Evolutionary conservation across 1,139 yeast genomes (phyloP), one percentile per base, ranked within the genome.

Genomic region (Taphrina pruni): DNA sequence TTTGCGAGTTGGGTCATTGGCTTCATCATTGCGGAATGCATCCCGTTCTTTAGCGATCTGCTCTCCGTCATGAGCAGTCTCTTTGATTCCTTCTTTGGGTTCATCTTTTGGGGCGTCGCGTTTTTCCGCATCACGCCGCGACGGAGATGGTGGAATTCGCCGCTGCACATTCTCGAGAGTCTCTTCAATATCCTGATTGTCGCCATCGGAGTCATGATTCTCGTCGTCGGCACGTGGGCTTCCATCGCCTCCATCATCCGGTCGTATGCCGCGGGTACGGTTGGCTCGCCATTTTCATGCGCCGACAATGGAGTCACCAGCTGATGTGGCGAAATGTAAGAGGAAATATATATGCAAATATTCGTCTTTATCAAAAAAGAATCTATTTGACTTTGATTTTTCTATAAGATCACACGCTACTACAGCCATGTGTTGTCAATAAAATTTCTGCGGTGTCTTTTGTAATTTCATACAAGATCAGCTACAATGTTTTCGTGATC

Each of bases 21-120:
- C 9, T 86, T 85, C 72, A 77, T 86, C 32, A 80, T 86, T 74
- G 88, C 88, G 1, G 87, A 86, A 74, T 88, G 85, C 43, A 85
- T 86, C 74, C 89, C 89, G 14, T 86, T 86, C 76, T 86, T 86
- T 76, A 81, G 85, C 41, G 88, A 85, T 74, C 77, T 86, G 73
- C 79, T 86, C 60, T 81, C 87, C 6, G 78, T 86, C 74, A 85
- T 86, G 88, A 83, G 85, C n/a, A 85, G 88, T 2, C 78, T 86
- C 66, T 86, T 86, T 74, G 88, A 85, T 75, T 84, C 88, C 75
- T 86, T 87, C 86, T 86, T 86, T 74, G 88, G 88, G 0, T 86
- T 84, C 74, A 84, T 86, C 26, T 86, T 86, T 74, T 86, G 88
- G 88, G 88, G 87, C n/a, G 82, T 84, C 46, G 88, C 88, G 0